These are phyloP conservation scores for Xerocomellus chrysenteron DNA, from an alignment of 768 basidiomycete genomes.

Conservation along the genomic window DNA sequence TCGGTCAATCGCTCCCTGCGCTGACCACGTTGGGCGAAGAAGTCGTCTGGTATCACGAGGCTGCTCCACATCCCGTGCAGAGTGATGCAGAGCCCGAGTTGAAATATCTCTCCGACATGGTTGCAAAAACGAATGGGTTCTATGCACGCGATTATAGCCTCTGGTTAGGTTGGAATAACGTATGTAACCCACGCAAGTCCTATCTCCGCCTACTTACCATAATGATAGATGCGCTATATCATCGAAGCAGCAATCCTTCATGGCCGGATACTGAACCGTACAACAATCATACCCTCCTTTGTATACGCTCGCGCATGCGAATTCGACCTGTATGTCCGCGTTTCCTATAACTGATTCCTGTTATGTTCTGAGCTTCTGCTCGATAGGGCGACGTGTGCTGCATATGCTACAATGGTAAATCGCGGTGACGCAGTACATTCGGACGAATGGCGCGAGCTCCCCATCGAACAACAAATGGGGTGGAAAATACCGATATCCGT, in stretches of 20 bases:
- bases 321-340: conserved; percentile 27
- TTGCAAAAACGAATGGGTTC: conserved; percentile 42
- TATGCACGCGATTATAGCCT: conserved; percentile 47
- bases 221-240: conserved; percentile 45
- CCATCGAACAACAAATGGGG: conserved; percentile 37
- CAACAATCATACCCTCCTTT: conserved; percentile 45
- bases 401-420: conserved; percentile 46
- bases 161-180: conserved; percentile 53
- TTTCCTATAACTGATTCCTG: neutral
- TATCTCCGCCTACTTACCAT: neutral
- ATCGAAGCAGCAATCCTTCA: conserved; percentile 46
- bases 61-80: neutral
- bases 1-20: conserved; percentile 15
- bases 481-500: conserved; percentile 35
- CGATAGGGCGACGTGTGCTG: conserved; percentile 36
- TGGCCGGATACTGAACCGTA: conserved; percentile 42
- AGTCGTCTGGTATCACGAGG: conserved; percentile 12
- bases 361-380: neutral
- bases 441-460: conserved; percentile 41
- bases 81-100: conserved; percentile 21
- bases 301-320: conserved; percentile 49
- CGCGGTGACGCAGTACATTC: conserved; percentile 40
- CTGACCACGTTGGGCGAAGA: conserved; percentile 8
- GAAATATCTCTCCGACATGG: conserved; percentile 34
- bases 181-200: conserved; percentile 8